Conservation (phyloP, 306 rosid genomes). For the Dryas alaskensis region DNA sequence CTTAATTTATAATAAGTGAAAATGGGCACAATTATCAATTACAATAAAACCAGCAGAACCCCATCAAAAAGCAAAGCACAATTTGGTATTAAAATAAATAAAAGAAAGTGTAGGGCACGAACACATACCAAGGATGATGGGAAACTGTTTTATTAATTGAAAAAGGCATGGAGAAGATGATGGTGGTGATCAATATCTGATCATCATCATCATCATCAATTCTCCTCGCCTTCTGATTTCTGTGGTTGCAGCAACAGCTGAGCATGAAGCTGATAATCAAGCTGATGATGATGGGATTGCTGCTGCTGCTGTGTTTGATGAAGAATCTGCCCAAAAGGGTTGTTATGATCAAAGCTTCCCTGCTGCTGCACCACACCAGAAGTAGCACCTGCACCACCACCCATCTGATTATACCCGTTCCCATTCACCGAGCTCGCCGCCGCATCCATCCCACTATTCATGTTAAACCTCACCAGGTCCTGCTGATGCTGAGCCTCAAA, state of each 20-base stretch:
- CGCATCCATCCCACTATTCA: slow-evolving; percentile 50
- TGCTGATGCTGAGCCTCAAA: slow-evolving; percentile 57
- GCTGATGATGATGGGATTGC: slow-evolving; percentile 31
- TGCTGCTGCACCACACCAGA: slow-evolving; percentile 39
- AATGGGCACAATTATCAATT: too few species aligned
- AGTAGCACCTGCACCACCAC: background rate
- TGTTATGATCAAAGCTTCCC: slow-evolving; percentile 42
- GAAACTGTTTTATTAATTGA: slow-evolving; percentile 7
- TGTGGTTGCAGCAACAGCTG: slow-evolving; percentile 58
- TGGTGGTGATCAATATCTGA: too few species aligned
- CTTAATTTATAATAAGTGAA: too few species aligned
- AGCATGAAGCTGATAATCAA: slow-evolving; percentile 48
- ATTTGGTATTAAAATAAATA: background rate
- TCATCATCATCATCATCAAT: slow-evolving; percentile 10
- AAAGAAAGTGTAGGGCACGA: background rate
- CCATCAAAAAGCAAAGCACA: background rate
- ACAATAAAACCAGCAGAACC: too few species aligned
- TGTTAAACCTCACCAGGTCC: slow-evolving; percentile 42
- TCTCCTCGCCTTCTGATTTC: slow-evolving; percentile 55
- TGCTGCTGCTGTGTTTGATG: slow-evolving; percentile 15
- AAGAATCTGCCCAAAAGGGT: slow-evolving; percentile 34
- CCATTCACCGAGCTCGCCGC: slow-evolving; percentile 36
- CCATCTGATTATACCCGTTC: slow-evolving; percentile 50
- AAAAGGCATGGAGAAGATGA: background rate
- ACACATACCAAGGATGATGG: slow-evolving; percentile 2